Evolutionary conservation across 2,329 filamentous ascomycete genomes (phyloP), one percentile per base, ranked within the genome.

Genomic region (Fusarium piperis): DNA sequence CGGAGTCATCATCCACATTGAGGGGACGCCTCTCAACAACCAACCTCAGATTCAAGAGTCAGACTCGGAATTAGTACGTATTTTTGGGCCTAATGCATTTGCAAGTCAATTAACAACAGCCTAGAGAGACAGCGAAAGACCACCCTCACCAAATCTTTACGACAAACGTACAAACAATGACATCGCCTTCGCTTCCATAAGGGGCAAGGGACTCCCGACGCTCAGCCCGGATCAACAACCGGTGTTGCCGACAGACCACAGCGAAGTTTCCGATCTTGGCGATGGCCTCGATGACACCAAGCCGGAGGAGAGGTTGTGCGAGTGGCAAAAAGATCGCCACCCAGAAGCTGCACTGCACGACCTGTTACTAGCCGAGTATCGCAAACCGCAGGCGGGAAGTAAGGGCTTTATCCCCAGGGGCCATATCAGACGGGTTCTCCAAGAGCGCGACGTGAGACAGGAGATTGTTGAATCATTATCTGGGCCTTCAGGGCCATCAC

Each of bases 391-490:
- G n/a, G 33, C 39, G 8, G 61, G 55, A 13, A 57, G 61, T 15
- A 64, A 53, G 20, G 61, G 56, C 1, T 64, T 64, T 15, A 51
- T 60, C 8, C 61, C 61, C 7, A 48, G 61, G 16, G 55, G 61
- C 4, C 61, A 64, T 18, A 35, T 64, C 11, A n/a, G 13, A 26
- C 33, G 20, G 18, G 44, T 52, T 6, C n/a, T 64, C 6, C 57
- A 30, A 2, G 44, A 60, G 18, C 35, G 33, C 9, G 44, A 36
- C 15, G 61, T 64, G 11, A 48, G 33, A 15, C 20, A 64, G 2
- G 18, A 52, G 11, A 36, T 64, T 2, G 3, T 16, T 11, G 18
- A 60, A 9, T 32, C 33, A 38, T 32, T 63, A 28, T n/a, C 18
- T n/a, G 46, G 10, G 4, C 15, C 15, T 30, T 16, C 60, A 11